phyloP scores from a whole-genome alignment of 1,139 yeast species.

The Citeromyces siamensis region DNA sequence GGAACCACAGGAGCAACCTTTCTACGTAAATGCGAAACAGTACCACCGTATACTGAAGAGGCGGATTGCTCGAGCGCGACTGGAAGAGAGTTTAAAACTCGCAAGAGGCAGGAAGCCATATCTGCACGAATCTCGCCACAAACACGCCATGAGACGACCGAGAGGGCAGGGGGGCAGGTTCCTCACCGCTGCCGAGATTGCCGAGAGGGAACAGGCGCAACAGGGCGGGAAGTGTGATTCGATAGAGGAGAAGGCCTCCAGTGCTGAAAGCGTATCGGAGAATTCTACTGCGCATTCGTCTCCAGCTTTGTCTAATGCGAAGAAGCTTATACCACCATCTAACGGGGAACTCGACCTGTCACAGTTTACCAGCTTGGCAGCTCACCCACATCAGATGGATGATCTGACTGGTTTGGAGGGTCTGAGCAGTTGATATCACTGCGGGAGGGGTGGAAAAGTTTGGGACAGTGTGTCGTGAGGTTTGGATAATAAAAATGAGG shows the following conservation, averaged over 20 bases:
- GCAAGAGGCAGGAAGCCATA: slow-evolving; percentile 92
- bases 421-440: too few relatives aligned
- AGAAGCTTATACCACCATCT: neutral
- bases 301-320: neutral
- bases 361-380: neutral
- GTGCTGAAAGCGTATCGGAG: neutral
- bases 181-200: slow-evolving; percentile 92
- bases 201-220: slow-evolving; percentile 59
- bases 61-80: slow-evolving; percentile 84
- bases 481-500: too few relatives aligned
- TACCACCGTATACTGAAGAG: slow-evolving; percentile 90
- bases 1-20: slow-evolving; percentile 58
- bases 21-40: slow-evolving; percentile 95
- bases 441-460: too few relatives aligned
- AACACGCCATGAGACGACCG: slow-evolving; percentile 98
- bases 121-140: slow-evolving; percentile 93
- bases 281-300: neutral
- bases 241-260: neutral
- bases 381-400: slow-evolving; percentile 1
- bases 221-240: slow-evolving; percentile 21
- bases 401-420: neutral
- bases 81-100: slow-evolving; percentile 79
- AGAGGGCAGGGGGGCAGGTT: slow-evolving; percentile 98
- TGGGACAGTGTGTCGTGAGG: too few relatives aligned
- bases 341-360: neutral